These are phyloP conservation scores for Trichosporon ovoides DNA, from an alignment of 1,284 basidiomycete genomes.

Conservation along the genomic window DNA sequence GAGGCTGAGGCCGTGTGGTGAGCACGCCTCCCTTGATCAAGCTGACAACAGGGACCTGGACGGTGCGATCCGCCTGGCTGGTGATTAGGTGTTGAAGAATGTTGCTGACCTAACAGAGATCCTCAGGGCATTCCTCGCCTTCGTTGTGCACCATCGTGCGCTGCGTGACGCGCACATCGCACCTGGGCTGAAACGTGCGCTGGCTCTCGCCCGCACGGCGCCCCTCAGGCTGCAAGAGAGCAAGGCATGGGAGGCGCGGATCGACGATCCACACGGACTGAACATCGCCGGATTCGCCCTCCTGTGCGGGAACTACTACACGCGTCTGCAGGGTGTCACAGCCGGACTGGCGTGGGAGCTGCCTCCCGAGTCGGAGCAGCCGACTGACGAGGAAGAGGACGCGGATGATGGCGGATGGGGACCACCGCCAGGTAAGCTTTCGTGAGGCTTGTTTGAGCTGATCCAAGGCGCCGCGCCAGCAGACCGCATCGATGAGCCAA, in stretches of 20 bases:
- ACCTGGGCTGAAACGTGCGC: constrained; percentile 17
- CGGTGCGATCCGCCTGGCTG: constrained; percentile 27
- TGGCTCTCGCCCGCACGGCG: constrained; percentile 26
- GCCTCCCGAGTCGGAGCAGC: too few species aligned
- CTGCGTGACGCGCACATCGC: constrained; percentile 26
- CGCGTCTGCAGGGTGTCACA: constrained; percentile 3
- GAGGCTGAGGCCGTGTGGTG: constrained; percentile 26
- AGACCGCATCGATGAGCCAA: background rate
- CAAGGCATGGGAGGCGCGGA: constrained; percentile 29
- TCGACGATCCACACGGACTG: constrained; percentile 18
- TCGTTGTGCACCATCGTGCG: constrained; percentile 26
- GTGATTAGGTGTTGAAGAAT: constrained; percentile 19
- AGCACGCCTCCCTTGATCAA: background rate
- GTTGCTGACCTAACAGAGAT: constrained; percentile 21
- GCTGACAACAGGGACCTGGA: constrained; percentile 31
- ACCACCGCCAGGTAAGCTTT: background rate
- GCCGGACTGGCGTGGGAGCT: background rate
- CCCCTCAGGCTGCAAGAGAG: constrained; percentile 21
- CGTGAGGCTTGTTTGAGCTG: background rate
- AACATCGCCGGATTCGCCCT: constrained; percentile 31
- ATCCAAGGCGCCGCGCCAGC: background rate
- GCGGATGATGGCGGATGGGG: constrained; percentile 25
- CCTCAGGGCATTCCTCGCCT: constrained; percentile 34
- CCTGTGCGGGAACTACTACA: constrained; percentile 25
- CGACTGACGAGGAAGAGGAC: too few species aligned